Conservation (phyloP, 2,329 filamentous ascomycete genomes). For the Hypoxylon sp. region DNA sequence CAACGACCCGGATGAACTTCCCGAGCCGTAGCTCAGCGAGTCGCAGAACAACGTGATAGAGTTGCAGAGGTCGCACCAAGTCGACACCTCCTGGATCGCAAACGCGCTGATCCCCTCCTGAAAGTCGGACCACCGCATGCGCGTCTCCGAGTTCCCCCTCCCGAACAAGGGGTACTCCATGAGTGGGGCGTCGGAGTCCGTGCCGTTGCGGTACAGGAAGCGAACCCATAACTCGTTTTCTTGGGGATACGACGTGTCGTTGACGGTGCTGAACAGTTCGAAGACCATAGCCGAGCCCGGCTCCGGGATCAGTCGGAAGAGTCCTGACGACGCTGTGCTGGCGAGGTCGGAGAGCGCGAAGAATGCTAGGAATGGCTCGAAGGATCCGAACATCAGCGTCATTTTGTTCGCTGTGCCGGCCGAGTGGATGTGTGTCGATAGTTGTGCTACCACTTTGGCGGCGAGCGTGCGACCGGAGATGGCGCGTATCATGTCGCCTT, state of each 20-base stretch:
- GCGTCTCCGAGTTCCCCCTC: slow-evolving; percentile 52
- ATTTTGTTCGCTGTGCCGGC: slow-evolving; percentile 62
- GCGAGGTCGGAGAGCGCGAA: slow-evolving; percentile 66
- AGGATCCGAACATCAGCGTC: slow-evolving; percentile 68
- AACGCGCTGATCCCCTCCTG: slow-evolving; percentile 56
- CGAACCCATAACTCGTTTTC: slow-evolving; percentile 64
- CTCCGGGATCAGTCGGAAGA: slow-evolving; percentile 68
- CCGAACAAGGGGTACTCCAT: slow-evolving; percentile 60
- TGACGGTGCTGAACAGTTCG: slow-evolving; percentile 70
- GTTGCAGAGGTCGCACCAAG: slow-evolving; percentile 64
- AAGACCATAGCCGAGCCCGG: slow-evolving; percentile 84
- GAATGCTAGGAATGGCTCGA: slow-evolving; percentile 70
- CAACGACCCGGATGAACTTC: background rate
- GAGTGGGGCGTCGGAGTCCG: slow-evolving; percentile 57
- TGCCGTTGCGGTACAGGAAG: slow-evolving; percentile 70
- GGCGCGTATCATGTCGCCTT: slow-evolving; percentile 61
- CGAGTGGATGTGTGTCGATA: slow-evolving; percentile 61
- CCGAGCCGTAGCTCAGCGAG: slow-evolving; percentile 29
- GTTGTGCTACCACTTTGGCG: slow-evolving; percentile 59
- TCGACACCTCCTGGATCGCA: slow-evolving; percentile 53
- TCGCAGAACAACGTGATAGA: slow-evolving; percentile 59
- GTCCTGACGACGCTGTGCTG: slow-evolving; percentile 66
- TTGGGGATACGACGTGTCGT: slow-evolving; percentile 51
- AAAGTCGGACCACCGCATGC: slow-evolving; percentile 60
- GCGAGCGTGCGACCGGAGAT: slow-evolving; percentile 70